Conservation (phyloP, 306 rosid species). For the Castanopsis chinensis region DNA sequence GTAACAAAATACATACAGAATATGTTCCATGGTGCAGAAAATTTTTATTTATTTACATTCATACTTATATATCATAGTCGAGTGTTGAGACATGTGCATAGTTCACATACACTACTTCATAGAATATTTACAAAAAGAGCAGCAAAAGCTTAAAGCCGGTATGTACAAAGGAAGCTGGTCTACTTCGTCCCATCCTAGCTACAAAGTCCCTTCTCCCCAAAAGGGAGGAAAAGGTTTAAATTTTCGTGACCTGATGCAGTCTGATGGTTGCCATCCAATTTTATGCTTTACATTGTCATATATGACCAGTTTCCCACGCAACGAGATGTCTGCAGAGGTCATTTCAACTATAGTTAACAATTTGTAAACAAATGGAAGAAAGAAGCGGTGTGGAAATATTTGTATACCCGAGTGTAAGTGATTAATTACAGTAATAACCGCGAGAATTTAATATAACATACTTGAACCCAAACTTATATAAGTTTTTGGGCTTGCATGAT, state of each 20-base stretch:
- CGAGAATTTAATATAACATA: too few species aligned
- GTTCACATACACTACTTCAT: background rate
- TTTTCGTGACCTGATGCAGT: conserved; percentile 49
- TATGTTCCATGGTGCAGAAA: background rate
- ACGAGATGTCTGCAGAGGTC: conserved; percentile 56
- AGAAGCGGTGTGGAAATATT: background rate
- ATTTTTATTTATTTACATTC: background rate
- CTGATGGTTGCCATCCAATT: conserved; percentile 64
- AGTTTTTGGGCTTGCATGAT: too few species aligned
- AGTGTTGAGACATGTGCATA: background rate
- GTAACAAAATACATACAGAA: background rate
- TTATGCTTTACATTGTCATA: conserved; percentile 70
- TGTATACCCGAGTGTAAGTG: too few species aligned
- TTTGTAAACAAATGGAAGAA: background rate
- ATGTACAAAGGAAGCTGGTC: background rate
- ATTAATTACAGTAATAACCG: too few species aligned
- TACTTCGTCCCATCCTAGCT: background rate
- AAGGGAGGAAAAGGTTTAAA: conserved; percentile 33
- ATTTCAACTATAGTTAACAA: background rate
- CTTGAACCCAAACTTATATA: too few species aligned
- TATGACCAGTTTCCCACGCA: conserved; percentile 67
- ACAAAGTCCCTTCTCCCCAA: conserved; percentile 16
- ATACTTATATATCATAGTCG: background rate
- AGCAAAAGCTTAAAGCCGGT: background rate
- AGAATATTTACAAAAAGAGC: background rate